Conservation (phyloP, 805 yeast genomes). For the Kluyveromyces siamensis region DNA sequence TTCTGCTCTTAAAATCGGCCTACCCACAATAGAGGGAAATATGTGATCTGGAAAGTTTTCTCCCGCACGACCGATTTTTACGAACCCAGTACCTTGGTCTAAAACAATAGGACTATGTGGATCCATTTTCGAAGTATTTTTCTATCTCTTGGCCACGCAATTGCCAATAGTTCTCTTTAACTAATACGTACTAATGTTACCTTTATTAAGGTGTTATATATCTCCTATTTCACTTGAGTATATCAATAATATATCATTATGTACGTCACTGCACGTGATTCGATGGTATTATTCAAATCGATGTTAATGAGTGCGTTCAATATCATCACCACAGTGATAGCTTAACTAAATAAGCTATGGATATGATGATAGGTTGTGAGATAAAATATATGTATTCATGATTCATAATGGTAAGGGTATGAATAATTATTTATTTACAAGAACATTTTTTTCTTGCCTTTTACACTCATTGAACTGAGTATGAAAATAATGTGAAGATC, state of each 20-base stretch:
- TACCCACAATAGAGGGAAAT: conserved; percentile 94
- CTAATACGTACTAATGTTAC: not conserved
- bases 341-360: no score
- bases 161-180: not conserved
- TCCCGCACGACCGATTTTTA: conserved; percentile 93
- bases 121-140: not conserved
- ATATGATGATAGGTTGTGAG: no score
- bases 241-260: not conserved
- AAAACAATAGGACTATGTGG: conserved; percentile 42
- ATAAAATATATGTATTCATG: no score
- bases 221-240: not conserved
- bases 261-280: not conserved
- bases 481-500: no score
- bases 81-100: conserved; percentile 99
- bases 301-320: no score
- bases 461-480: not conserved
- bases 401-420: no score
- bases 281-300: no score
- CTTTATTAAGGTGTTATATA: not conserved
- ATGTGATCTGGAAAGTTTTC: conserved; percentile 95
- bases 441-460: not conserved
- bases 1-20: conserved; percentile 95
- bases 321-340: no score
- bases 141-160: not conserved
- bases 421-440: not conserved